Percentiles rank a stretch among this genome's conserved stretches.
phyloP scores from a whole-genome alignment of 257 asterid genomes.

The Ballota nigra region DNA sequence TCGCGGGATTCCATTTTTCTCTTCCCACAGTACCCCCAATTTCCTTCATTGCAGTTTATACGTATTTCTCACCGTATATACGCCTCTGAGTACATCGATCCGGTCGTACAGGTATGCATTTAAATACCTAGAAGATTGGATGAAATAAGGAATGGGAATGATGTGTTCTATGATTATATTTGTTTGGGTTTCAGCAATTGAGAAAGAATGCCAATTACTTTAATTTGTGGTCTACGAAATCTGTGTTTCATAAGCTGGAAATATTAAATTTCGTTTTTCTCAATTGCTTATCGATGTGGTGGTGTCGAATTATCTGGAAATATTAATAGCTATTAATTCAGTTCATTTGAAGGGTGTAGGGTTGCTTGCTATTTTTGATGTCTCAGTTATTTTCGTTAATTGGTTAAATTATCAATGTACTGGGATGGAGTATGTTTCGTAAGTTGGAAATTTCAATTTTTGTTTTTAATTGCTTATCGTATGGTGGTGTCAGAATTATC shows the following conservation, averaged over 20 bases:
- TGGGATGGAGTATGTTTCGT: neutral
- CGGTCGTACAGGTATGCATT: slow-evolving; percentile 27
- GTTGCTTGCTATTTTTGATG: neutral
- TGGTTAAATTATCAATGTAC: neutral
- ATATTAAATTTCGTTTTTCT: neutral
- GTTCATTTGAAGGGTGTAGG: neutral
- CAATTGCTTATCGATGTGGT: slow-evolving; percentile 5
- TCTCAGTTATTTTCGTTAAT: neutral
- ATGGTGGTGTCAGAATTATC: neutral
- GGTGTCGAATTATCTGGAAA: neutral
- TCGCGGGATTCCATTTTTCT: neutral
- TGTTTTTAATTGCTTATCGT: too few species aligned
- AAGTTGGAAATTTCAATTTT: neutral
- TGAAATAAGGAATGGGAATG: neutral
- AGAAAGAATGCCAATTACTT: slow-evolving; percentile 3
- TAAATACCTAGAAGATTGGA: slow-evolving; percentile 14
- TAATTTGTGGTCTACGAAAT: neutral
- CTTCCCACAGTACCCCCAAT: neutral
- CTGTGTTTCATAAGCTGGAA: neutral
- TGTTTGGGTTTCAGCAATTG: neutral
- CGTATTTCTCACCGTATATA: neutral
- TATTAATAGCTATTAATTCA: neutral
- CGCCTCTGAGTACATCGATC: slow-evolving; percentile 14
- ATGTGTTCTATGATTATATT: neutral
- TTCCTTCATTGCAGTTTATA: slow-evolving; percentile 8